Percentiles rank a stretch among this genome's conserved stretches.
Conservation (phyloP, 2,329 filamentous ascomycete species). For the Boeremia exigua region DNA sequence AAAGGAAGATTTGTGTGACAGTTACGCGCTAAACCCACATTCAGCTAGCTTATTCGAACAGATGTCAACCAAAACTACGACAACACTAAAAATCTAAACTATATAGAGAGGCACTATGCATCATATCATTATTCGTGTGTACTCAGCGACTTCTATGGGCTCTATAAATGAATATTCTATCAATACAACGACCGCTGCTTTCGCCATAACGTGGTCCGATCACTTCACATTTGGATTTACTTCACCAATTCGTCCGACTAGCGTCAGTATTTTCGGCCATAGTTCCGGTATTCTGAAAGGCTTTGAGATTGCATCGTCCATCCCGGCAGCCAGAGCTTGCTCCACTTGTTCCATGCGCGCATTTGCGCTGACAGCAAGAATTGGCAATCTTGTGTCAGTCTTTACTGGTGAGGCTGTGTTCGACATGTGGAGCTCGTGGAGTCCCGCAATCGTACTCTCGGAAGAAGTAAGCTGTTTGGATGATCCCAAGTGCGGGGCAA, state of each 20-base stretch:
- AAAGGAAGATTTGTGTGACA: constrained; percentile 6
- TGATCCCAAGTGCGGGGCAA: neutral
- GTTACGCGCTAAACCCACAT: neutral
- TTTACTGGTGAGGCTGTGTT: neutral
- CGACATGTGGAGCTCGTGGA: neutral
- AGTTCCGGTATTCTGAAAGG: constrained; percentile 34
- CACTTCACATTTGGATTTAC: neutral
- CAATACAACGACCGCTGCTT: too few relatives aligned
- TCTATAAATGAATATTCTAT: too few relatives aligned
- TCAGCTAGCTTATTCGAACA: neutral
- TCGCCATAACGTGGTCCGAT: neutral
- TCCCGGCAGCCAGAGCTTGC: constrained; percentile 37
- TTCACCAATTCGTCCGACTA: constrained; percentile 14
- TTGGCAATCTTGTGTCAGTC: constrained; percentile 26
- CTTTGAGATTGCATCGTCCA: constrained; percentile 41
- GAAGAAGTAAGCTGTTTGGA: constrained; percentile 2
- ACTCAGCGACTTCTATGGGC: too few relatives aligned
- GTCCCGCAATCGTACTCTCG: neutral
- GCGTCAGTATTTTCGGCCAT: constrained; percentile 24
- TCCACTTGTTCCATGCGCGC: constrained; percentile 43
- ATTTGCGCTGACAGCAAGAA: constrained; percentile 46
- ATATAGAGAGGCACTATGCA: too few relatives aligned
- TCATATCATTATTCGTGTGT: too few relatives aligned
- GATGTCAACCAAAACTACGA: neutral
- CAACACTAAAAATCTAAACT: too few relatives aligned